phyloP scores from a whole-genome alignment of 2,329 filamentous ascomycete species.

The Talaromyces sp. region DNA sequence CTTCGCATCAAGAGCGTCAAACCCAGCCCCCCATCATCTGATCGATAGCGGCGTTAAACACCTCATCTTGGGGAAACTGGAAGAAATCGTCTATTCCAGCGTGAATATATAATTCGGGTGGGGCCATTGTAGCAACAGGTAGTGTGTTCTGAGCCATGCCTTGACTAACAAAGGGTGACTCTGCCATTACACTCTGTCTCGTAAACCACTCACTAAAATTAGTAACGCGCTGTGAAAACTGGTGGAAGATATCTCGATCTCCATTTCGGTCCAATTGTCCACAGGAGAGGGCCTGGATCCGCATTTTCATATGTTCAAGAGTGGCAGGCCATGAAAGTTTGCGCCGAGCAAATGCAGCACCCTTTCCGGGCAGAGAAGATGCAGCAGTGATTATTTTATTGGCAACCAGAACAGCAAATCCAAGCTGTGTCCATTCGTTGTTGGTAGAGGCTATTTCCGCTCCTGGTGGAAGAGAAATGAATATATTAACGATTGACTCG shows the following conservation, averaged over 20 bases:
- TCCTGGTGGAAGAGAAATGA: slow-evolving; percentile 29
- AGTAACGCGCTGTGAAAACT: background rate
- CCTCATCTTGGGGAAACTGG: background rate
- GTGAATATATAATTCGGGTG: background rate
- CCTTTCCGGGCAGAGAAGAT: slow-evolving; percentile 5
- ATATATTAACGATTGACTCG: slow-evolving; percentile 23
- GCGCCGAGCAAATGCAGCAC: background rate
- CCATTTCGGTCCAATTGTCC: background rate
- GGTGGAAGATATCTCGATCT: background rate
- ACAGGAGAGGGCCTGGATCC: background rate
- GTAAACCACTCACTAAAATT: background rate
- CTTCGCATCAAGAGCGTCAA: background rate
- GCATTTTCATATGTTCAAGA: background rate
- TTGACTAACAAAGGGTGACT: background rate
- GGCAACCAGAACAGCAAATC: slow-evolving; percentile 24
- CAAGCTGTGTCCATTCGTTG: slow-evolving; percentile 37
- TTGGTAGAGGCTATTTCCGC: slow-evolving; percentile 34
- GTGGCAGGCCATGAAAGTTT: background rate
- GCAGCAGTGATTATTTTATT: slow-evolving; percentile 11
- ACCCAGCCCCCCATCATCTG: background rate
- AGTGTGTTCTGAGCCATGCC: background rate
- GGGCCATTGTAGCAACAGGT: background rate
- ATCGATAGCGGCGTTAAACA: background rate
- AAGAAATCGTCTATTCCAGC: background rate
- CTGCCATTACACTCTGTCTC: background rate